phyloP scores from a whole-genome alignment of 306 rosid genomes.

The Crotalaria pallida region DNA sequence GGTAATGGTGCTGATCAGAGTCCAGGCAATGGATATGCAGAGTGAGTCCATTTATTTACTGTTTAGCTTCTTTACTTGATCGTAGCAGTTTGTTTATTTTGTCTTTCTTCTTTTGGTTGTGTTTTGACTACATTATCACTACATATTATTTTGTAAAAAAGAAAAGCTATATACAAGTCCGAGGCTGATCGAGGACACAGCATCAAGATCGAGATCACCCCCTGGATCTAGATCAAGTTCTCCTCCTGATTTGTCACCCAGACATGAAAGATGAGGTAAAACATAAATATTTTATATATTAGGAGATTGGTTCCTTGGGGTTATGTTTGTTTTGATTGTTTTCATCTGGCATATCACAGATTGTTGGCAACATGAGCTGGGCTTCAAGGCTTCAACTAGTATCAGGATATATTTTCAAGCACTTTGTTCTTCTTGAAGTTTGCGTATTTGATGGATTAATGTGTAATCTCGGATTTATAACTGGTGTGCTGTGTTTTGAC shows the following conservation, averaged over 20 bases:
- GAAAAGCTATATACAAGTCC: constrained; percentile 58
- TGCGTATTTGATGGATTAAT: neutral
- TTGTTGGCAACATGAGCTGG: constrained; percentile 16
- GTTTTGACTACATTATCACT: constrained; percentile 13
- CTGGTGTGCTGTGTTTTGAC: neutral
- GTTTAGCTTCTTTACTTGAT: neutral
- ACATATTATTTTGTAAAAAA: constrained; percentile 14
- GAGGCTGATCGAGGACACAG: constrained; percentile 58
- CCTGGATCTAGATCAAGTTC: constrained; percentile 76
- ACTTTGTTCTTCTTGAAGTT: constrained; percentile 12
- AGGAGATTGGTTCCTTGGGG: neutral
- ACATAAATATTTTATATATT: neutral
- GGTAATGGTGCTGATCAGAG: constrained; percentile 49
- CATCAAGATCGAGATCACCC: constrained; percentile 82
- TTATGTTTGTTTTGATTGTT: constrained; percentile 15
- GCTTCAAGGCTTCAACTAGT: too few relatives aligned
- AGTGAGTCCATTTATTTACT: constrained; percentile 36
- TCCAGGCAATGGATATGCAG: constrained; percentile 51
- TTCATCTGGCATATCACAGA: constrained; percentile 26
- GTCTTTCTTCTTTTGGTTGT: neutral
- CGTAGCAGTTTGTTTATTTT: neutral
- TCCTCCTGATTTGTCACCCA: constrained; percentile 53
- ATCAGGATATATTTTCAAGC: constrained; percentile 8
- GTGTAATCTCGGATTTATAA: neutral
- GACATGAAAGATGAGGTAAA: constrained; percentile 58